These are phyloP conservation scores for Talaromyces wortmannii DNA, from an alignment of 495 filamentous ascomycete genomes.

Conservation along the genomic window DNA sequence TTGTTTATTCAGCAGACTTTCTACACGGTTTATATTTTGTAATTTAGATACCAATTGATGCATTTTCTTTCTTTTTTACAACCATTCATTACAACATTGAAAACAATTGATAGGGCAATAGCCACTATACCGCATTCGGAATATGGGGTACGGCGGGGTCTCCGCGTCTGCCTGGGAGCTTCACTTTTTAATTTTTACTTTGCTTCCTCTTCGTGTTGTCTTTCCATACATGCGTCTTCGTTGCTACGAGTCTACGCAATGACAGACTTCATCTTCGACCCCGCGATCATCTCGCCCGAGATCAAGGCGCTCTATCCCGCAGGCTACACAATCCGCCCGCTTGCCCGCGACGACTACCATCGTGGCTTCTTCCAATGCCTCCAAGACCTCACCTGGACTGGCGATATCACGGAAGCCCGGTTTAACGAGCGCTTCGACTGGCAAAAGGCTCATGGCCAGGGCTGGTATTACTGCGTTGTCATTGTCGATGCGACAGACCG, in stretches of 20 bases:
- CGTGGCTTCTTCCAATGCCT: constrained; percentile 3
- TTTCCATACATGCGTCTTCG: neutral
- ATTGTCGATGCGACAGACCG: constrained; percentile 1
- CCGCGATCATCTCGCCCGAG: neutral
- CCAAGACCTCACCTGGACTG: neutral
- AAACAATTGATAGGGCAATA: neutral
- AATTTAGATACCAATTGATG: neutral
- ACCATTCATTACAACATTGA: neutral
- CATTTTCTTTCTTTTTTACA: neutral
- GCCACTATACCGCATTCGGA: neutral
- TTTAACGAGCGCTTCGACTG: constrained; percentile 3
- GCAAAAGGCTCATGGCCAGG: constrained; percentile 1
- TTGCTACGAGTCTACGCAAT: neutral
- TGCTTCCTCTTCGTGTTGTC: neutral
- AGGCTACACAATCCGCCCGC: constrained; percentile 4
- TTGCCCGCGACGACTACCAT: constrained; percentile 1
- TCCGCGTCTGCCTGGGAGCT: neutral
- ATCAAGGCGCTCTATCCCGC: constrained; percentile 1
- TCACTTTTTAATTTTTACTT: neutral
- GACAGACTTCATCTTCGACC: constrained; percentile 3
- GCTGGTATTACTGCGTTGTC: constrained; percentile 6
- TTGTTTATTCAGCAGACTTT: neutral
- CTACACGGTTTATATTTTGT: neutral
- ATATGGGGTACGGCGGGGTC: neutral
- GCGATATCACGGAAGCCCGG: neutral